Conservation (phyloP, 441 rosid species). For the Populus tomentosa region DNA sequence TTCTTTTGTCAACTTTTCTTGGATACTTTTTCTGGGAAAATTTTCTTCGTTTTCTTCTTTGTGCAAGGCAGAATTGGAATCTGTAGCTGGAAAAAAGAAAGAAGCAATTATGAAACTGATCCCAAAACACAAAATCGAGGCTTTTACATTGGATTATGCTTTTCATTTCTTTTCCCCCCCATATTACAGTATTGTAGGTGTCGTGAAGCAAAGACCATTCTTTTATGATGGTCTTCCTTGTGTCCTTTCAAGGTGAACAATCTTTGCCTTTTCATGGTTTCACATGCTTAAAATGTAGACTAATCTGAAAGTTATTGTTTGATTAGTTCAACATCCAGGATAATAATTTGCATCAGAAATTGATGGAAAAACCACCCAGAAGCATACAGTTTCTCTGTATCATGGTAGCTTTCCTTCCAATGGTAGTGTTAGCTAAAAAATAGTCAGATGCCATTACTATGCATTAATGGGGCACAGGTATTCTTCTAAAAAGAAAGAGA, state of each 20-base stretch:
- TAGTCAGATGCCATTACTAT: background rate
- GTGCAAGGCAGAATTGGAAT: slow-evolving; percentile 27
- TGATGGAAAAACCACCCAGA: background rate
- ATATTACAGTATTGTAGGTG: background rate
- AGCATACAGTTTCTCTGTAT: background rate
- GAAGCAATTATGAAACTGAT: background rate
- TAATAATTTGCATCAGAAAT: background rate
- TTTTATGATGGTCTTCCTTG: slow-evolving; percentile 1
- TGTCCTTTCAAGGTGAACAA: slow-evolving; percentile 5
- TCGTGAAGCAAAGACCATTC: background rate
- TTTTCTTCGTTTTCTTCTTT: slow-evolving; percentile 18
- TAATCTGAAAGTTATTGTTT: background rate
- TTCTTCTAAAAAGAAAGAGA: too few species aligned
- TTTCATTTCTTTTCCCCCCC: background rate
- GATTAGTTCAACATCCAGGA: background rate
- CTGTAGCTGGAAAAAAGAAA: slow-evolving; percentile 23
- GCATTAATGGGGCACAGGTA: background rate
- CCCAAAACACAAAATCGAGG: slow-evolving; percentile 17
- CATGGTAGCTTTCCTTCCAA: background rate
- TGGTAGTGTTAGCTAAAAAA: background rate
- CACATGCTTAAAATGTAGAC: background rate
- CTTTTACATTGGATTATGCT: background rate
- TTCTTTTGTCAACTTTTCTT: slow-evolving; percentile 11
- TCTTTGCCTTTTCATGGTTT: background rate
- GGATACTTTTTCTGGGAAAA: slow-evolving; percentile 27